Conservation (phyloP, 2,329 filamentous ascomycete genomes). For the Fusarium sp. region DNA sequence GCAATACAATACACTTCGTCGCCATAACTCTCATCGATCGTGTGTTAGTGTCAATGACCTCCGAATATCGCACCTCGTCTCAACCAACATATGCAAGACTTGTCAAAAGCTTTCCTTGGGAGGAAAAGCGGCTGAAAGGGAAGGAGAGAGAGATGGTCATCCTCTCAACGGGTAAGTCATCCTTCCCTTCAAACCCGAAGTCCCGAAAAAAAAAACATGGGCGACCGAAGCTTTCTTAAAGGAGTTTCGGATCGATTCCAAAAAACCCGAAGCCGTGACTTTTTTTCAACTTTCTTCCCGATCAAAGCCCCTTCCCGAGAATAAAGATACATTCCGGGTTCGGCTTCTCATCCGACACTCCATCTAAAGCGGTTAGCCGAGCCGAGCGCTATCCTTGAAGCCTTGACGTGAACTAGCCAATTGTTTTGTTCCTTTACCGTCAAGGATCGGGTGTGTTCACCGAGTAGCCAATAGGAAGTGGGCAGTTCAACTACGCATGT, state of each 20-base stretch:
- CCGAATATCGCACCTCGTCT: neutral
- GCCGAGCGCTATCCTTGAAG: neutral
- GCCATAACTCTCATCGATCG: neutral
- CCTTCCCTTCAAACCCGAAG: neutral
- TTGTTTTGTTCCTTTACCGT: neutral
- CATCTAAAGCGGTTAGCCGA: neutral
- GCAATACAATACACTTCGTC: too few relatives aligned
- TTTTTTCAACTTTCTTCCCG: too few relatives aligned
- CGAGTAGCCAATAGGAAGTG: neutral
- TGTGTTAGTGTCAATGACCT: neutral
- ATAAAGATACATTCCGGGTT: neutral
- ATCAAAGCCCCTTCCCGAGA: neutral
- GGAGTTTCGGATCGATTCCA: neutral
- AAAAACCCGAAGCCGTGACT: constrained; percentile 1
- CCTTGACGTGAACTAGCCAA: neutral
- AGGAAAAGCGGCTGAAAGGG: constrained; percentile 3
- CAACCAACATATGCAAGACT: constrained; percentile 11
- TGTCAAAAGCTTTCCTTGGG: constrained; percentile 11
- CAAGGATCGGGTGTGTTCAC: neutral
- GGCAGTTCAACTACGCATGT: neutral
- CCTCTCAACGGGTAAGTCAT: neutral
- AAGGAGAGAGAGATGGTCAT: neutral
- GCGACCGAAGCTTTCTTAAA: neutral
- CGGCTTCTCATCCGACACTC: constrained; percentile 13
- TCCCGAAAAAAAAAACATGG: constrained; percentile 7